Evolutionary conservation across 2,329 filamentous ascomycete genomes (phyloP), one percentile per base, ranked within the genome.

Genomic region (Cadophora sp.): DNA sequence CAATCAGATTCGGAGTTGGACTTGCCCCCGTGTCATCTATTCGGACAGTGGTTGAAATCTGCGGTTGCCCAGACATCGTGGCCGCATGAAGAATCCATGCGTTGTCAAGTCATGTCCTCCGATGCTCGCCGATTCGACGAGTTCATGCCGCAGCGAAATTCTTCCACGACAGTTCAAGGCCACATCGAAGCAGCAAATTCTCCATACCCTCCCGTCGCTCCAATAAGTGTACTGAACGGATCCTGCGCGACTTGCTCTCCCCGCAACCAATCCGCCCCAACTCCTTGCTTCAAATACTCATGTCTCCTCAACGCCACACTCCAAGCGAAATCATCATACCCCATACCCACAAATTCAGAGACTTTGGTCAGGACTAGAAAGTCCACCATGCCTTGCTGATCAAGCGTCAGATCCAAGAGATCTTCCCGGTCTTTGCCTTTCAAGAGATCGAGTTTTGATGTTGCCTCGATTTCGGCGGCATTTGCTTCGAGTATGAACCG

Each of bases 311-410:
- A 72, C 1, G 82, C 83, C 22, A 85, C 71, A 66, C 80, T 81
- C 78, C 81, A 84, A 13, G 79, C 76, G 62, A 84, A 82, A 70
- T 76, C 80, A 67, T 80, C 83, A 72, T 78, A 78, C 11, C 80
- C 78, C 20, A 80, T 74, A 0, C 83, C 83, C 1, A 78, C 77
- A 63, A 84, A 79, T 5, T 79, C 72, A 14, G 78, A 78, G 8
- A 80, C 78, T 14, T 81, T 75, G 62, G 80, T 74, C 72, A 84
- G 72, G 4, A 85, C 78, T 70, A 84, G 80, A 72, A 81, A 84
- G 73, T 85, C 83, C 3, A 85, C 79, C 20, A 84, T 72, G 0
- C 78, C 79, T 61, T 80, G 79, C 75, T 85, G 83, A 70, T 84
- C 81, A 78, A 78, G 82, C 1, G 74, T 78, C 59, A 85, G 71